Evolutionary conservation across 305 asterid species (phyloP).

Genomic region (Fraxinus latifolia): DNA sequence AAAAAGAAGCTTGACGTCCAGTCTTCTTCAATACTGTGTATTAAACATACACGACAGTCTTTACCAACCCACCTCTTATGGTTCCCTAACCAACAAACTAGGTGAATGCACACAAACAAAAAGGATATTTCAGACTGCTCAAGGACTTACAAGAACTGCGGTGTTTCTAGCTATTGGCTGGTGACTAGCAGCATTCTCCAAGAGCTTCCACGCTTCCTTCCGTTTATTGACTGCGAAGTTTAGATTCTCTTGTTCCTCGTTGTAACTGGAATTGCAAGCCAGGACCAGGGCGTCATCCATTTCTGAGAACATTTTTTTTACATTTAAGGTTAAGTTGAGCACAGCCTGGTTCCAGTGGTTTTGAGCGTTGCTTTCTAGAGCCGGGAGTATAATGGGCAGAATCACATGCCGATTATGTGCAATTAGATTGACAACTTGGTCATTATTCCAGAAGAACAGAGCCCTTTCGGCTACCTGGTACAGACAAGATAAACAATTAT

Average conservation of each 20-base stretch:
- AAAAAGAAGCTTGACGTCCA: neutral
- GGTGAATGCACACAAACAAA: neutral
- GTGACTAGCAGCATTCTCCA: slow-evolving; percentile 62
- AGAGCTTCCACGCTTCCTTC: slow-evolving; percentile 59
- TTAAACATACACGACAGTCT: neutral
- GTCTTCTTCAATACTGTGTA: neutral
- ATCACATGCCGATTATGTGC: slow-evolving; percentile 61
- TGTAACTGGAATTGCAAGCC: slow-evolving; percentile 60
- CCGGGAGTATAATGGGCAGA: slow-evolving; percentile 70
- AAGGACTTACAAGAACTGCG: slow-evolving; percentile 43
- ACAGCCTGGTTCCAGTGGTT: slow-evolving; percentile 91
- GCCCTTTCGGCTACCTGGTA: slow-evolving; percentile 92
- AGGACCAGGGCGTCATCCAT: slow-evolving; percentile 72
- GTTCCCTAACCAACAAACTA: neutral
- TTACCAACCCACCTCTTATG: neutral
- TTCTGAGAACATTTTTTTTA: slow-evolving; percentile 63
- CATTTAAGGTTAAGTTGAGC: slow-evolving; percentile 68
- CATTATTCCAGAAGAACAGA: slow-evolving; percentile 80
- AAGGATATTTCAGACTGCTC: slow-evolving; percentile 5
- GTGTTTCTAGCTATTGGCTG: slow-evolving; percentile 54
- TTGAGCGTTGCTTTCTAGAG: slow-evolving; percentile 64
- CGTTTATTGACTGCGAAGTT: slow-evolving; percentile 51
- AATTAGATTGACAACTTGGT: slow-evolving; percentile 61
- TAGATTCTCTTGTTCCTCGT: slow-evolving; percentile 49
- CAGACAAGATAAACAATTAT: neutral